Evolutionary conservation across 306 rosid genomes (phyloP), one percentile per base, ranked within the genome.

Genomic region (Dalbergia cochinchinensis): DNA sequence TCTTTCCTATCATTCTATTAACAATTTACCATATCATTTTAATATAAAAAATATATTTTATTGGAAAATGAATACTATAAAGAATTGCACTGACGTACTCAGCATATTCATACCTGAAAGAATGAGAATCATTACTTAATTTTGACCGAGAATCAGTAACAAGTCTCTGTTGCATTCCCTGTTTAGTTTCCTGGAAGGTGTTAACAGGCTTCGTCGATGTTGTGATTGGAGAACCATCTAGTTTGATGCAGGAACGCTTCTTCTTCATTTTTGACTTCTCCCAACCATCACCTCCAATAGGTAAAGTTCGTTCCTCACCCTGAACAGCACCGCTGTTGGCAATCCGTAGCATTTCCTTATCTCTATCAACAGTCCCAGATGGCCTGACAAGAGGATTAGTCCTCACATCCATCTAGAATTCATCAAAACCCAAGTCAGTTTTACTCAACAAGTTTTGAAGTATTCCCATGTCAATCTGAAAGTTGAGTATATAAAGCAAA

Each of bases 201-300:
- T 89, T 94, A 70, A 83, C 83, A 66, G 92, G 90, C 88, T 95
- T 95, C 71, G 80, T 84, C 57, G 90, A 66, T 63, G 88, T 61
- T 39, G 84, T 81, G 81, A 85, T 89, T 44, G 90, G 90, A 85
- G 99, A 90, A 86, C 81, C 92, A 84, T 95, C 99, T 84, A 92
- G 88, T 85, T 95, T 92, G 87, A 95, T 95, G 77, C 88, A 94
- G 53, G 99, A 95, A 53, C 99, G 95, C 83, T 92, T 95, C 80
- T 90, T 95, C 88, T 91, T 95, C 98, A 95, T 91, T 88, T 93
- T 95, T 76, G 93, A 84, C 85, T 93, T 95, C 73, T 95, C 99
- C 99, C 99, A 95, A 79, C 99, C 94, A 83, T 92, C 99, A 69
- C 87, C 97, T 47, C 92, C 94, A 74, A 89, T 85, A 50, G 97